phyloP scores from a whole-genome alignment of 2,329 filamentous ascomycete species.

The Lecanicillium sp. region DNA sequence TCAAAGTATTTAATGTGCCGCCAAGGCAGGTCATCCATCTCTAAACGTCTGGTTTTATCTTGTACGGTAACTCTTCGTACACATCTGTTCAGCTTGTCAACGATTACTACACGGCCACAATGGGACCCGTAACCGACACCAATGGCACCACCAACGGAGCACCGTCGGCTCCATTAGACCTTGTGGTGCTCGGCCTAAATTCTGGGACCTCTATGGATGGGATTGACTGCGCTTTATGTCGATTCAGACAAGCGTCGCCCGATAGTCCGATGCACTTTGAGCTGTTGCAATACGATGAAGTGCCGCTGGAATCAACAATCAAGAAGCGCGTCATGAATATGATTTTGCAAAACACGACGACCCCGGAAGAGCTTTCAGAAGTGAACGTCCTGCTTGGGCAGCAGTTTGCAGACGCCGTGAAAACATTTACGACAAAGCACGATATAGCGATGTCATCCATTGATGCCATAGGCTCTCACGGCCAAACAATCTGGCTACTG shows the following conservation, averaged over 20 bases:
- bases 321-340: conserved; percentile 51
- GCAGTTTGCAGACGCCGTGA: conserved; percentile 44
- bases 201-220: conserved; percentile 38
- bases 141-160: background rate
- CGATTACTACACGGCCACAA: background rate
- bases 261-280: conserved; percentile 46
- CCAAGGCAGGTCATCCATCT: background rate
- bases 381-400: conserved; percentile 51
- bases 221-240: conserved; percentile 52
- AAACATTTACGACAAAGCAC: conserved; percentile 38
- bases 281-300: conserved; percentile 48
- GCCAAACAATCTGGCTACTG: conserved; percentile 50
- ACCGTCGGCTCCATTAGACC: background rate
- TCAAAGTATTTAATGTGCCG: background rate
- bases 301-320: conserved; percentile 43
- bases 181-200: conserved; percentile 35
- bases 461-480: conserved; percentile 49
- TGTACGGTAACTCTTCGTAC: background rate
- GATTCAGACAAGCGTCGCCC: conserved; percentile 45
- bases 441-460: conserved; percentile 35
- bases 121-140: background rate
- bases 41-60: background rate
- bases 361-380: conserved; percentile 45
- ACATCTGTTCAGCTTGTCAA: no score
- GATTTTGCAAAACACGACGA: conserved; percentile 45